These are phyloP conservation scores for Alopecurus myosuroides DNA, from an alignment of 176 grass and related monocot species.

Conservation along the genomic window DNA sequence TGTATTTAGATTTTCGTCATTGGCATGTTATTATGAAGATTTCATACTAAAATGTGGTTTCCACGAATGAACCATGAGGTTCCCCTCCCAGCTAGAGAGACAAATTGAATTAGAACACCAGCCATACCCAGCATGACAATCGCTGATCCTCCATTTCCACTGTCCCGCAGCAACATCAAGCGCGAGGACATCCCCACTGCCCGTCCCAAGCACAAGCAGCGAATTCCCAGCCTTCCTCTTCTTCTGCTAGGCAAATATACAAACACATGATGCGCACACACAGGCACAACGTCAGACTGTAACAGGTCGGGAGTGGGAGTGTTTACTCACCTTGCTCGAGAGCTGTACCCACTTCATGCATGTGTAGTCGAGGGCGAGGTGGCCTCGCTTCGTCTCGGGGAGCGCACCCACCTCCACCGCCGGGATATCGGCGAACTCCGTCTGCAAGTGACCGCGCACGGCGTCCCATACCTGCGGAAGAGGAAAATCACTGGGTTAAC, in stretches of 20 bases:
- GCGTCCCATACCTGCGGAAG: conserved; percentile 84
- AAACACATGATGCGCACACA: conserved; percentile 10
- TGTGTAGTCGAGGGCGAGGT: conserved; percentile 97
- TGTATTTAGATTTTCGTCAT: neutral
- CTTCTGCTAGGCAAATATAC: conserved; percentile 40
- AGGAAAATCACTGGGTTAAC: neutral
- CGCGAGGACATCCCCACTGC: conserved; percentile 64
- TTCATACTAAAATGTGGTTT: neutral
- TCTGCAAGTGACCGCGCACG: conserved; percentile 66
- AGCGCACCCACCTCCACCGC: conserved; percentile 40
- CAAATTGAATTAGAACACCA: neutral
- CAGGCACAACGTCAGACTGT: neutral
- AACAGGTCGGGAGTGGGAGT: neutral
- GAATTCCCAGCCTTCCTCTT: conserved; percentile 57
- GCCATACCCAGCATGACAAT: conserved; percentile 68
- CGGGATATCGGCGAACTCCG: conserved; percentile 68
- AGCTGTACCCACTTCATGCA: conserved; percentile 98
- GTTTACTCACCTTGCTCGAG: conserved; percentile 51
- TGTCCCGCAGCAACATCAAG: conserved; percentile 61
- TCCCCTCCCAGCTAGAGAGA: neutral
- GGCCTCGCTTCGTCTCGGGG: conserved; percentile 54
- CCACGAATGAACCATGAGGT: neutral
- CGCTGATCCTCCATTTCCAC: conserved; percentile 67
- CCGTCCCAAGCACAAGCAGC: conserved; percentile 67
- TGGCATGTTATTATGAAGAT: neutral